Conservation (phyloP, 768 basidiomycete genomes). For the Kwoniella dejecticola region DNA sequence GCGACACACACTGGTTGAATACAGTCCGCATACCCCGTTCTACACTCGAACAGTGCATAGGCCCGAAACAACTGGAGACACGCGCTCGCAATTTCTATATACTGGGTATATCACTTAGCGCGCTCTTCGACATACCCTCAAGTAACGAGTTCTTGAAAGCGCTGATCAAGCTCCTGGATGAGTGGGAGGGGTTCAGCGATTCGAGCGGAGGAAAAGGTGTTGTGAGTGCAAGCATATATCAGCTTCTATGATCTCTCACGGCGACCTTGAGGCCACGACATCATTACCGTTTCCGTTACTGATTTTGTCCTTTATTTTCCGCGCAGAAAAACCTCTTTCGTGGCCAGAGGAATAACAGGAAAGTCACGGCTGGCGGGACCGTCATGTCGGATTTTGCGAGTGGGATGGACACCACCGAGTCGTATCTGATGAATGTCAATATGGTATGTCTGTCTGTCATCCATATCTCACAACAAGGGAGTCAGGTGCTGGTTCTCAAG, state of each 20-base stretch:
- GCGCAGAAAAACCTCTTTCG: slow-evolving; percentile 49
- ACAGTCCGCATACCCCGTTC: slow-evolving; percentile 45
- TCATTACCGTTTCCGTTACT: too few relatives aligned
- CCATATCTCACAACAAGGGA: neutral
- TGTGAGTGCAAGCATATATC: slow-evolving; percentile 33
- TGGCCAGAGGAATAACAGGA: slow-evolving; percentile 35
- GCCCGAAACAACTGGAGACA: slow-evolving; percentile 33
- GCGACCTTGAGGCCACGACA: too few relatives aligned
- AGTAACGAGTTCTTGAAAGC: slow-evolving; percentile 34
- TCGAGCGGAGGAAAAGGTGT: slow-evolving; percentile 40
- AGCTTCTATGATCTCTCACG: too few relatives aligned
- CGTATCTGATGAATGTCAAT: slow-evolving; percentile 37
- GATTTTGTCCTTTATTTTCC: too few relatives aligned
- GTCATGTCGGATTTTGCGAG: slow-evolving; percentile 33
- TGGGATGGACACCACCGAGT: slow-evolving; percentile 33
- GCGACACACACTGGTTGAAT: slow-evolving; percentile 51
- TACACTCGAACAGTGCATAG: slow-evolving; percentile 37
- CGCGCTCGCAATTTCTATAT: slow-evolving; percentile 43
- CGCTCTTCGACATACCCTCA: slow-evolving; percentile 41
- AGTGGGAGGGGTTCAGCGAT: slow-evolving; percentile 51
- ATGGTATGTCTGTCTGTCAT: slow-evolving; percentile 30
- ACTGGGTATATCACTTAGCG: slow-evolving; percentile 44
- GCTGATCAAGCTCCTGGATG: slow-evolving; percentile 43
- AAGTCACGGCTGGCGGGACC: slow-evolving; percentile 23
- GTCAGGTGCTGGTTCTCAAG: neutral